Conservation (phyloP, 768 basidiomycete genomes). For the Dioszegia hungarica region DNA sequence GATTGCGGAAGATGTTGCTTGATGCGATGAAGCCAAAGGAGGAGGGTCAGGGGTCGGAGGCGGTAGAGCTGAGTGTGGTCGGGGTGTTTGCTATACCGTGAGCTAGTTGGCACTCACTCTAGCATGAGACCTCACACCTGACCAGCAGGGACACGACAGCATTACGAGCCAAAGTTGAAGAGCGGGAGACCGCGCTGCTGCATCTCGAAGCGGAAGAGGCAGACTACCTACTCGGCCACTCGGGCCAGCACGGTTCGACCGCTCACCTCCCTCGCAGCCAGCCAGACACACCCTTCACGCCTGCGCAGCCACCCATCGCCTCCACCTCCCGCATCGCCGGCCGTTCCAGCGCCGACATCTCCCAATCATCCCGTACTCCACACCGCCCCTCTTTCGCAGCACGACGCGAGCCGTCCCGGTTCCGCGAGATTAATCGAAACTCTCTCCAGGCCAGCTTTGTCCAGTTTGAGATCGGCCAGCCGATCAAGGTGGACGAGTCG, state of each 20-base stretch:
- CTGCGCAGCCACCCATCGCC: not conserved
- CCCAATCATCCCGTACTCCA: not conserved
- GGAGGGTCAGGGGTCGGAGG: constrained; percentile 39
- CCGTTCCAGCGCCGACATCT: not conserved
- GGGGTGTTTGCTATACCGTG: constrained; percentile 72
- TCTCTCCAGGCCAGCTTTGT: constrained; percentile 46
- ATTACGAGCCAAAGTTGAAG: constrained; percentile 65
- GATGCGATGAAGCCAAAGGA: constrained; percentile 44
- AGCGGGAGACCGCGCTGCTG: constrained; percentile 73
- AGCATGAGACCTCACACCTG: too few species aligned
- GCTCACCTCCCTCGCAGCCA: not conserved
- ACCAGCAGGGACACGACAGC: constrained; percentile 61
- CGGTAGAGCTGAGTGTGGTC: constrained; percentile 53
- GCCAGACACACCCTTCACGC: not conserved
- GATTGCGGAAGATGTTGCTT: constrained; percentile 66
- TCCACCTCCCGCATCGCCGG: not conserved
- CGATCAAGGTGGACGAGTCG: constrained; percentile 57
- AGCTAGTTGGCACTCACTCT: constrained; percentile 25
- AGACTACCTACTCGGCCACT: constrained; percentile 29
- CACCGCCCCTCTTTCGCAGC: constrained; percentile 4
- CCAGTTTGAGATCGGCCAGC: constrained; percentile 54
- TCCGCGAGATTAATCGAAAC: constrained; percentile 66
- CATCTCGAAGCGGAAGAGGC: constrained; percentile 58
- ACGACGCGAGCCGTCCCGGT: constrained; percentile 52
- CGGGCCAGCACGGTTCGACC: not conserved